Percentiles rank a stretch among this genome's conserved stretches.
Conservation (phyloP, 2,329 filamentous ascomycete genomes). For the Phaeoacremonium minimum region DNA sequence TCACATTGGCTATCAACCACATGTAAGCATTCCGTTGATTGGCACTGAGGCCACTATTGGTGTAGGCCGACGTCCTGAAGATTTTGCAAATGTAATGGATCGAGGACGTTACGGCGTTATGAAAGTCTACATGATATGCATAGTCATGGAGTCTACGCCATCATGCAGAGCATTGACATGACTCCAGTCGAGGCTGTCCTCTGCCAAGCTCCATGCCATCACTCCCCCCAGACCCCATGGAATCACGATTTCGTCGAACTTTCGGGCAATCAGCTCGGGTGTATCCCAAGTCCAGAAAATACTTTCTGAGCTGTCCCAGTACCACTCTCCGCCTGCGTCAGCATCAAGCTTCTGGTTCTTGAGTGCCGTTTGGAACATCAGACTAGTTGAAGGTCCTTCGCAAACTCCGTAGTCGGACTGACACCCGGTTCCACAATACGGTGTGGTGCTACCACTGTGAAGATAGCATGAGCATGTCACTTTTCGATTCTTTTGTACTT, state of each 20-base stretch:
- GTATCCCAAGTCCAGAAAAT: slow-evolving; percentile 56
- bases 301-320: slow-evolving; percentile 37
- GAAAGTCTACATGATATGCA: too few relatives aligned
- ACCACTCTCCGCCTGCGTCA: slow-evolving; percentile 49
- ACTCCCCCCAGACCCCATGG: slow-evolving; percentile 40
- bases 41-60: too few relatives aligned
- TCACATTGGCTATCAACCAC: too few relatives aligned
- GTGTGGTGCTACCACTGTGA: slow-evolving; percentile 10
- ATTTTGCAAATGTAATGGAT: too few relatives aligned
- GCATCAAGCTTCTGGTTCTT: slow-evolving; percentile 36
- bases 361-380: slow-evolving; percentile 38
- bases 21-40: too few relatives aligned
- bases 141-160: slow-evolving; percentile 14
- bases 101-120: too few relatives aligned
- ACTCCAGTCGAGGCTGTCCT: slow-evolving; percentile 38
- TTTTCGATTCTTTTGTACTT: too few relatives aligned
- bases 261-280: slow-evolving; percentile 37
- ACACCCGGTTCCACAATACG: slow-evolving; percentile 15
- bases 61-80: too few relatives aligned
- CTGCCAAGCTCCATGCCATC: slow-evolving; percentile 49
- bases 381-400: slow-evolving; percentile 16
- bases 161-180: slow-evolving; percentile 37
- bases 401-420: slow-evolving; percentile 15
- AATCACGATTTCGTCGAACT: slow-evolving; percentile 39
- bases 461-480: slow-evolving; percentile 6